Evolutionary conservation across 805 yeast genomes (phyloP), one percentile per base, ranked within the genome.

Genomic region (Myxozyma mucilagina): DNA sequence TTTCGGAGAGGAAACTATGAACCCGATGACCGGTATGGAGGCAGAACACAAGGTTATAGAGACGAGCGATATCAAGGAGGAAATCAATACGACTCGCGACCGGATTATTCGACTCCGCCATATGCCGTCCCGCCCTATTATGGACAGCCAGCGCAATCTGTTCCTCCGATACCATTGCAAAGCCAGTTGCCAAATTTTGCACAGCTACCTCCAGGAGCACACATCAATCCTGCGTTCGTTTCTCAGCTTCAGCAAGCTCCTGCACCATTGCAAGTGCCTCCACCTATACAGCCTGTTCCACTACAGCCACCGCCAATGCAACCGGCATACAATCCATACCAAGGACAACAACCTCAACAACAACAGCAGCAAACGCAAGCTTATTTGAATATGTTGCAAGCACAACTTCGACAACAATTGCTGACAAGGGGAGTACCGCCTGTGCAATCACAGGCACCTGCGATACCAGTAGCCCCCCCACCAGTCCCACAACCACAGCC

Each of bases 211-310:
- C 56, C 65, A 7, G 64, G 66, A 16, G 61, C 65, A 9, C 64
- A 63, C 51, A 55, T 63, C 34, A 63, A 63, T 47, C 66, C 67
- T 10, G 66, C 67, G 14, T 62, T 63, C 45, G 47, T 63, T 18
- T 56, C 61, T 8, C 64, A 63, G 36, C 18, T 52, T 13, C 44
- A 41, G 44, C 44, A 41, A 35, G 39, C 39, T 35, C 13, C 39
- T 9, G 39, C 39, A 13, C 32, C 61, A 10, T 41, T 41, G 29
- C 60, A 41, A 39, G 52, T 48, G 16, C 50, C 14, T 32, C 56
- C 38, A 35, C 50, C 11, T 14, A 9, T 20, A 13, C 50, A 31
- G n/a, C 38, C 36, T 7, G 4, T 31, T 47, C 50, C 31, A 29
- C 32, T 20, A 29, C 38, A 18, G 45, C 47, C 29, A 29, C 57